Base-by-base conservation (phyloP, 2,329 filamentous ascomycete genomes). In the Chaetomiaceae sp. region DNA sequence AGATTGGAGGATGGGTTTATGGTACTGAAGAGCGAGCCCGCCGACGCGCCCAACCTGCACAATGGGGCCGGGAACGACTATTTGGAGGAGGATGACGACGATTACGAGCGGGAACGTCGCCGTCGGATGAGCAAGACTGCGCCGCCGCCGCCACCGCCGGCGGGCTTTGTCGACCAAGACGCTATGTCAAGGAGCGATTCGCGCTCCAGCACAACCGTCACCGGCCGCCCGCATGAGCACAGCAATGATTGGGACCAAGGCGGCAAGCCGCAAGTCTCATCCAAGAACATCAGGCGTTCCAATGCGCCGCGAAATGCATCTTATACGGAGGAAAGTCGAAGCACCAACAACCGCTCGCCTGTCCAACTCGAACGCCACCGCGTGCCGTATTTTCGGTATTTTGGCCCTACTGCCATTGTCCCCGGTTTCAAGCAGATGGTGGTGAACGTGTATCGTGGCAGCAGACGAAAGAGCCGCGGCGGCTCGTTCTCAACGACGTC, bases 341-440 rank as follows among this genome's bases (percentile, higher is more conserved):
- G 70, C 56, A 66, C 69, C 0, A 66, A 65, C 50, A 68, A 68
- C 50, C 69, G 68, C 25, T 79, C 77, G 20, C 75, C 76, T 1
- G 62, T 71, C 10, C 69, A 76, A 45, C 72, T 79, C 27, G 75
- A 79, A 66, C 75, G 80, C 56, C 75, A 86, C 64, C 80, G 86
- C 49, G 88, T 95, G 58, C 90, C 90, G 0, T 96, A 94, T 67
- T 95, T 95, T 63, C 79, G 90, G 55, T 95, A 94, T 69, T 94
- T 95, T 66, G 90, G 90, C 0, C 89, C 89, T 0, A 95, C 90
- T 1, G 90, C 90, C 57, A 95, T 95, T 64, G 89, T 94, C 48
- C 90, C 90, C 1, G 90, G 90, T 20, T 95, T 90, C 72, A 95
- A 95, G 69, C 89, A 95, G 68, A 95, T 95, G 89, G 88, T 95